phyloP scores from a whole-genome alignment of 257 asterid genomes.

The Fraxinus anomala region DNA sequence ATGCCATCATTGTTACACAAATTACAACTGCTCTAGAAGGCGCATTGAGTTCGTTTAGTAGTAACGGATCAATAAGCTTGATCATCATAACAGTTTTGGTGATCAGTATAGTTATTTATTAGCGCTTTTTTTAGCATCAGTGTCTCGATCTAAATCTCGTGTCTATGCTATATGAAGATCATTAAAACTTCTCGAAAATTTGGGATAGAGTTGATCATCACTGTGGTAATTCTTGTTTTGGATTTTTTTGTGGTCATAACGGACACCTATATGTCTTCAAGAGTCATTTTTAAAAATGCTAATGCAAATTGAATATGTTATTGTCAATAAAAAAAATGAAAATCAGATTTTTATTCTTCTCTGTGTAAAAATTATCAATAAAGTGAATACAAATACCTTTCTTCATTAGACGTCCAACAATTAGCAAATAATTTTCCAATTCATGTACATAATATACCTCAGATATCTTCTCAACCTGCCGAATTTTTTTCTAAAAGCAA shows the following conservation, averaged over 20 bases:
- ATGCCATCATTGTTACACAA: conserved; percentile 15
- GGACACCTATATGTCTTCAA: conserved; percentile 33
- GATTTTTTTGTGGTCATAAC: conserved; percentile 19
- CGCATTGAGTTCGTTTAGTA: neutral
- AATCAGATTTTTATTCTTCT: conserved; percentile 10
- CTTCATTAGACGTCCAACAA: conserved; percentile 6
- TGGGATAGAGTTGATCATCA: conserved; percentile 17
- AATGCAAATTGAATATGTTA: neutral
- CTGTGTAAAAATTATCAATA: neutral
- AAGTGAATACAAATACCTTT: conserved; percentile 9
- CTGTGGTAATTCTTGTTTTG: conserved; percentile 13
- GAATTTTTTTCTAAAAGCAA: neutral
- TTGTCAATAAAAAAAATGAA: no score
- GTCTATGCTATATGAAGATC: conserved; percentile 39
- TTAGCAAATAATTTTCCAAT: neutral
- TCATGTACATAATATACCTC: neutral
- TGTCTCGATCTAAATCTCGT: conserved; percentile 33
- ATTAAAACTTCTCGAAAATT: conserved; percentile 17
- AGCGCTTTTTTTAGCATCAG: neutral
- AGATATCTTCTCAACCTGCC: neutral
- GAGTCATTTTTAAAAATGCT: conserved; percentile 9
- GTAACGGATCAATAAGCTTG: conserved; percentile 8
- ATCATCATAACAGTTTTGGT: conserved; percentile 29
- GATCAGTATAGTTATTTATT: no score
- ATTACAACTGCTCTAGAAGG: conserved; percentile 31